Base-by-base conservation (phyloP, 148 eudicot genomes). In the Selenicereus undatus region DNA sequence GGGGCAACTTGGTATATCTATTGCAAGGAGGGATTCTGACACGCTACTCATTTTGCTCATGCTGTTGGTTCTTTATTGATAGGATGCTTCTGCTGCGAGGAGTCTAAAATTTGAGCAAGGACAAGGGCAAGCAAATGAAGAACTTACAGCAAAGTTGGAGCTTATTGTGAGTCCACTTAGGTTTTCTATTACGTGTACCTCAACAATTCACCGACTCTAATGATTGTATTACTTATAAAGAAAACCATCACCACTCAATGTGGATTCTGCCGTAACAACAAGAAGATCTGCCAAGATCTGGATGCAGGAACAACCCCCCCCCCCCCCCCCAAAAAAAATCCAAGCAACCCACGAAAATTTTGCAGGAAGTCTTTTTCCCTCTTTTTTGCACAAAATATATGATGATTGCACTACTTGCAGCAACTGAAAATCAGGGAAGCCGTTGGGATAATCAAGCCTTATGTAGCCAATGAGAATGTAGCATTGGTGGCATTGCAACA, bases 401-500 rank as follows among this genome's bases (percentile, higher is more conserved):
- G 8, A 76, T 11, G 9, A 54, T 73, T 60, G n/a, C 75, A 62
- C 88, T 76, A 7, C 26, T 32, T 79, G 78, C 89, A 93, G 97
- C 92, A 88, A 90, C 71, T 86, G 68, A 91, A 79, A 81, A 72
- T 91, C 81, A 87, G 64, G 80, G 84, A 86, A 50, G 89, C 89
- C 11, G 88, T 88, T 26, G 64, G 66, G 13, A 62, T 87, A 77
- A 83, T 93, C 43, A 92, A 73, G 89, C 94, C 97, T 26, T 82
- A 68, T 39, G 36, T 93, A 32, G 85, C 80, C 70, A 45, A 69
- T 32, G 85, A 84, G 58, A 83, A 85, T 74, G 82, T 89, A 14
- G 87, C 86, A 27, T 45, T 87, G 29, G 78, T 76, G 21, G 95
- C 96, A 27, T 82, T 93, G 71, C 90, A 89, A 78, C 89, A 89